Percentiles rank a stretch among this genome's conserved stretches.
Conservation (phyloP, 202 grass and related monocot genomes). For the Digitaria exilis region DNA sequence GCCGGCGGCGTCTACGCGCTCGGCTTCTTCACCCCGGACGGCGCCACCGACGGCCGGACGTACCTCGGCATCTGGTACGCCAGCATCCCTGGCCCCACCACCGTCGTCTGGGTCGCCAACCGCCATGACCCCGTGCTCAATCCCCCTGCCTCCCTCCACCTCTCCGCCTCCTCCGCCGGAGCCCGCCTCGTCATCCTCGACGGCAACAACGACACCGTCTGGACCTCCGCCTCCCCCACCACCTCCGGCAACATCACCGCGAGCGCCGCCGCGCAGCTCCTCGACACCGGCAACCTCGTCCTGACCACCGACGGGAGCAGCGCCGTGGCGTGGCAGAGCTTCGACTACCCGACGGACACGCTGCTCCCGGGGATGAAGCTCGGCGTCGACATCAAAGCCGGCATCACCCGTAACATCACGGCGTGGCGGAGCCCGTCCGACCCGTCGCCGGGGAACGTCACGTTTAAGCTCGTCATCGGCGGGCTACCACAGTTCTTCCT, state of each 20-base stretch:
- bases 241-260: neutral
- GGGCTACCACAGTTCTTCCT: conserved; percentile 59
- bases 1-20: conserved; percentile 50
- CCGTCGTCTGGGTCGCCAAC: conserved; percentile 87
- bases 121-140: conserved; percentile 41
- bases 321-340: conserved; percentile 78
- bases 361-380: conserved; percentile 80
- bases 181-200: conserved; percentile 51
- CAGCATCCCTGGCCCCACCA: conserved; percentile 43
- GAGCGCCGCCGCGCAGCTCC: conserved; percentile 36
- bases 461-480: conserved; percentile 45
- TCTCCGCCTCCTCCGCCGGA: conserved; percentile 48
- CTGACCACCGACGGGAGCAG: conserved; percentile 36
- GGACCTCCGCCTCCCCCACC: conserved; percentile 46
- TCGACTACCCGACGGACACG: conserved; percentile 79
- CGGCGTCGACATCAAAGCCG: conserved; percentile 41
- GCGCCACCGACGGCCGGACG: conserved; percentile 10
- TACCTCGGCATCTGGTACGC: conserved; percentile 81
- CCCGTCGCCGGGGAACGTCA: conserved; percentile 56
- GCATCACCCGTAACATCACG: conserved; percentile 52
- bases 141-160: conserved; percentile 23
- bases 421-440: conserved; percentile 59
- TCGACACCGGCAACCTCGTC: conserved; percentile 61
- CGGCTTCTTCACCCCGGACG: conserved; percentile 67
- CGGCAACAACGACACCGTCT: conserved; percentile 38